phyloP scores from a whole-genome alignment of 2,329 filamentous ascomycete species.

The Clarireedia monteithiana region DNA sequence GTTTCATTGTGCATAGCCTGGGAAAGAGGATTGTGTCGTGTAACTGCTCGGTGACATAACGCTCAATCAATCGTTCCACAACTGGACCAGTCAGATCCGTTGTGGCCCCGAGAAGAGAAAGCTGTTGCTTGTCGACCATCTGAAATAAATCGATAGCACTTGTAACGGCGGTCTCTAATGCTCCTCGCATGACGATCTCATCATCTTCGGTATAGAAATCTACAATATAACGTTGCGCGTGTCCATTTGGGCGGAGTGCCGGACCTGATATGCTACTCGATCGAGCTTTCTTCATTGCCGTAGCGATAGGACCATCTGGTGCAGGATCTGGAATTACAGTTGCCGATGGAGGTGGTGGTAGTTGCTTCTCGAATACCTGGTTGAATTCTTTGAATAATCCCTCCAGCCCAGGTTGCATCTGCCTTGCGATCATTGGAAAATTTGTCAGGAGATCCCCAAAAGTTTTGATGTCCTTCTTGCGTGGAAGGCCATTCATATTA shows the following conservation, averaged over 20 bases:
- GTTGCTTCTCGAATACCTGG: slow-evolving; percentile 73
- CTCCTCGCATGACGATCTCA: slow-evolving; percentile 81
- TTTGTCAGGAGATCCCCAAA: slow-evolving; percentile 85
- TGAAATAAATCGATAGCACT: slow-evolving; percentile 94
- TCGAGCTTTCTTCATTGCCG: slow-evolving; percentile 47
- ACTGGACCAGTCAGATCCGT: slow-evolving; percentile 88
- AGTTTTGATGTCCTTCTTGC: slow-evolving; percentile 84
- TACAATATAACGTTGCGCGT: slow-evolving; percentile 31
- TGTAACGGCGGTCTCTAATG: slow-evolving; percentile 86
- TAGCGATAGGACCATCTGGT: slow-evolving; percentile 48
- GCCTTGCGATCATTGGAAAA: slow-evolving; percentile 90
- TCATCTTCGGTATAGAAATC: slow-evolving; percentile 78
- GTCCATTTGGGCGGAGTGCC: slow-evolving; percentile 30
- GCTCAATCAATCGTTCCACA: slow-evolving; percentile 89
- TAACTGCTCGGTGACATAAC: slow-evolving; percentile 88
- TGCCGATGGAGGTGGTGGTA: slow-evolving; percentile 66
- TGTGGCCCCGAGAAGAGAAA: slow-evolving; percentile 83
- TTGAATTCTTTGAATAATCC: slow-evolving; percentile 85
- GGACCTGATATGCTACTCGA: slow-evolving; percentile 38
- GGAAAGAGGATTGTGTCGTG: slow-evolving; percentile 81
- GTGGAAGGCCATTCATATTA: slow-evolving; percentile 37
- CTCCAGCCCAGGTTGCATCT: slow-evolving; percentile 91
- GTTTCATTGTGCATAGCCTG: slow-evolving; percentile 67
- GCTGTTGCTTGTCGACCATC: slow-evolving; percentile 87
- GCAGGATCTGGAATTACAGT: slow-evolving; percentile 49